Base-by-base conservation (phyloP, 768 basidiomycete genomes). In the Termitomyces sp. region DNA sequence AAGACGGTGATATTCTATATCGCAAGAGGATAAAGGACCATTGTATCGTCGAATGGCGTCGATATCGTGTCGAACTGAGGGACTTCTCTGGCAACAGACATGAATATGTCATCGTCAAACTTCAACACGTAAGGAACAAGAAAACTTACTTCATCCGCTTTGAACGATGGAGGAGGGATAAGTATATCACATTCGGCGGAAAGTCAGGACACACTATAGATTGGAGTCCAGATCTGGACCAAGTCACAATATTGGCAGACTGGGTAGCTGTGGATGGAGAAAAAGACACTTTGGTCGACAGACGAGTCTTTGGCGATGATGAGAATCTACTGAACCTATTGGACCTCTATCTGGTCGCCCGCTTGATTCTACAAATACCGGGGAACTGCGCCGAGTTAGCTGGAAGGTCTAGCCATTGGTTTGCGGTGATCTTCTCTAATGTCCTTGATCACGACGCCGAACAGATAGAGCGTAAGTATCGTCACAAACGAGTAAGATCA, bases 381-480 rank as follows among this genome's bases (percentile, higher is more conserved):
- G 11, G 24, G 28, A 50, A 38, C 47, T 38, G 18, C 1, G 38
- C 30, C 6, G 46, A 50, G 48, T 50, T 48, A 18, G 24, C 26
- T 3, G 14, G 20, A 3, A 49, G 47, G 36, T 30, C 55, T 9
- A 56, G 55, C 30, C 55, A 56, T 41, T 56, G 55, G 55, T 56
- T 50, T 35, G 55, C 48, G 18, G 55, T 56, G 55, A 46, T 56
- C 22, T 43, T 56, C 5, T 49, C 55, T 13, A 33, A 47, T 33
- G 54, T 47, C 9, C 54, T 55, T 38, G 32, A 55, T 22, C 22
- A 33, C 20, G 33, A 55, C n/a, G 28, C 16, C 13, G 9, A 35
- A 6, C 18, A 32, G 7, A 22, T 50, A 22, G 13, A 43, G 32
- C 20, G 33, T 13, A 45, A 45, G 43, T 55, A 45, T 5, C 22